Percentiles rank a stretch among this genome's conserved stretches.
phyloP scores from a whole-genome alignment of 169 alveolate genomes.

The Besnoitia besnoiti region DNA sequence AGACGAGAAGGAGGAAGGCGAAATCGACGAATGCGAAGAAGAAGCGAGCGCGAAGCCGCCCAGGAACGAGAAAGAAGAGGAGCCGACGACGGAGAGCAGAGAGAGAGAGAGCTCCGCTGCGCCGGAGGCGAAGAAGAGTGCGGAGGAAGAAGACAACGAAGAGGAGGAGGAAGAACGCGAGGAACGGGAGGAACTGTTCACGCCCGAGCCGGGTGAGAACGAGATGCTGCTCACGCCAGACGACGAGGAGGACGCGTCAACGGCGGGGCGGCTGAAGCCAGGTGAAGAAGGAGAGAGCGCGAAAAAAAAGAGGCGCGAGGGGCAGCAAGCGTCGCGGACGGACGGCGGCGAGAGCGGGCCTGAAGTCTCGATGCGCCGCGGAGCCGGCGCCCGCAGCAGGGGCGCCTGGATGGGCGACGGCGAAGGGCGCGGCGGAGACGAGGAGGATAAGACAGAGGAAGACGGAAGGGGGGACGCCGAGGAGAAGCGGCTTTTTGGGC shows the following conservation, averaged over 20 bases:
- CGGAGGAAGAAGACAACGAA: not conserved
- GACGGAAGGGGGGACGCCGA: not conserved
- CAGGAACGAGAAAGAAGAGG: not conserved
- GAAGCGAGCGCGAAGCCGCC: not conserved
- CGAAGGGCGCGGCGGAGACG: not conserved
- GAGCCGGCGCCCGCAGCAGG: not conserved
- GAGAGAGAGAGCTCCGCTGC: not conserved
- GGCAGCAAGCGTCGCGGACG: no score
- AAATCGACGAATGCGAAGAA: not conserved
- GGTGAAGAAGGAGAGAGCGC: no score
- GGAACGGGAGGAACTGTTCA: not conserved
- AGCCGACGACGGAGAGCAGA: not conserved
- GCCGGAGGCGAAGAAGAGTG: not conserved
- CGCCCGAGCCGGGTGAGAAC: conserved; percentile 20
- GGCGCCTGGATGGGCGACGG: not conserved
- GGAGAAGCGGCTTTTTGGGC: not conserved
- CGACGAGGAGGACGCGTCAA: not conserved
- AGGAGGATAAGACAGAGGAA: not conserved
- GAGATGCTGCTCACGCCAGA: conserved; percentile 42
- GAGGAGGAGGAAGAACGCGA: not conserved
- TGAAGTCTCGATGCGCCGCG: not conserved
- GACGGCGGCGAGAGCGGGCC: not conserved
- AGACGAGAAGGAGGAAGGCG: not conserved
- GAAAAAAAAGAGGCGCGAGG: no score
- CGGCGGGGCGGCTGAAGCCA: no score